Conservation (phyloP, 2,329 filamentous ascomycete species). For the Cercospora zeae-maydis region DNA sequence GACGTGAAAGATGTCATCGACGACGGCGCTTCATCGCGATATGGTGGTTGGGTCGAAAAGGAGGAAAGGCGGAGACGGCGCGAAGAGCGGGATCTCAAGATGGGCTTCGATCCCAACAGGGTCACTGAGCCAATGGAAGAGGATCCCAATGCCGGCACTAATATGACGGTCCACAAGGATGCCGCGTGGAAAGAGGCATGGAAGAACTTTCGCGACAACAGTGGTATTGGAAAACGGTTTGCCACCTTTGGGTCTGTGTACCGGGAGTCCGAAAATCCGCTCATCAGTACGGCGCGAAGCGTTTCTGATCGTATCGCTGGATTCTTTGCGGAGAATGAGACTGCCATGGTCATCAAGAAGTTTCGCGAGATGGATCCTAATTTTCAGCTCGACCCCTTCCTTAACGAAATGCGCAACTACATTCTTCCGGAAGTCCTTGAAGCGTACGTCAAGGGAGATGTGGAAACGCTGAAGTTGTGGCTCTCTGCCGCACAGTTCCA, state of each 20-base stretch:
- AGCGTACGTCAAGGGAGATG: constrained; percentile 95
- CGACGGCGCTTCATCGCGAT: constrained; percentile 91
- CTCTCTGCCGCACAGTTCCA: constrained; percentile 93
- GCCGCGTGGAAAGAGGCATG: constrained; percentile 98
- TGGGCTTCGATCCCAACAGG: constrained; percentile 38
- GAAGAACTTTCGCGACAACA: constrained; percentile 89
- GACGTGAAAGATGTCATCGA: constrained; percentile 92
- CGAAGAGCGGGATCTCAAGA: constrained; percentile 65
- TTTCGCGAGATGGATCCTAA: constrained; percentile 92
- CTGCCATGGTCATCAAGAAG: constrained; percentile 94
- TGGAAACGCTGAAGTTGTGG: constrained; percentile 88
- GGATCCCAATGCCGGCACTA: constrained; percentile 90
- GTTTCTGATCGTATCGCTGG: constrained; percentile 90
- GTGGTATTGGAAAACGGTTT: constrained; percentile 79
- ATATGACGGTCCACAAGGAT: constrained; percentile 93
- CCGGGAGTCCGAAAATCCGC: constrained; percentile 94
- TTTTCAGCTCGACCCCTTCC: constrained; percentile 92
- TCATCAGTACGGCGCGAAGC: constrained; percentile 86
- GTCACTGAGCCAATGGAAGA: constrained; percentile 65
- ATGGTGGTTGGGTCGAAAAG: constrained; percentile 95
- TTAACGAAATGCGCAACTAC: constrained; percentile 94
- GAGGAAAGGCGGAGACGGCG: constrained; percentile 82
- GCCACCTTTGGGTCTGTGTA: constrained; percentile 84
- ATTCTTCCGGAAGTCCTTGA: constrained; percentile 96
- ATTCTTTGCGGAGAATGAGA: constrained; percentile 98